Evolutionary conservation across 1,284 basidiomycete genomes (phyloP), one percentile per base, ranked within the genome.

Genomic region (Puccinia horiana): DNA sequence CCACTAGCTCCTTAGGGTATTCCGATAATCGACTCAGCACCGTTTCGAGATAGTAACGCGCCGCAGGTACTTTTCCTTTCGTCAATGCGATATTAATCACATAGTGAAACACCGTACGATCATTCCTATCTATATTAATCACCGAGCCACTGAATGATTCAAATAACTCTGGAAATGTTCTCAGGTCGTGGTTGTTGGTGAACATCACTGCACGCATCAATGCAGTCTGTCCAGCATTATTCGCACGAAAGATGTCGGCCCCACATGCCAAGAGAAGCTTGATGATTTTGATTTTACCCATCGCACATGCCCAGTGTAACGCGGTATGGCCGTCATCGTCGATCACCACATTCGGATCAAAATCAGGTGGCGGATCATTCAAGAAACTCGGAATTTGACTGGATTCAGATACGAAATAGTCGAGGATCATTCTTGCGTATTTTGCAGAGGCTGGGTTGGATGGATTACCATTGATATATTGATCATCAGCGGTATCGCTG

Each of bases 181-280:
- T 94, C 78, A 99, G 92, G 88, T 99, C 97, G 87, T 99, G 99
- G 88, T 99, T 99, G 88, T 99, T 99, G 83, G 95, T 94, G 87
- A 99, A 99, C 97, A 99, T 99, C 86, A 98, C 97, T 84, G 93
- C 93, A 32, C 97, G 93, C 97, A 99, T 99, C 78, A 99, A 89
- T 0, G 97, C 93, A 14, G 97, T 99, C 87, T 99, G 97, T 37
- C 97, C 97, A 35, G 94, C 92, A 87, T 93, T 93, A 89, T 99
- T 99, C 85, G 96, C 95, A 85, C 94, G 93, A 90, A 98, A 99
- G 84, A 98, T 95, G 87, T 98, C 95, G 16, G 96, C 96, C 40
- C 96, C 96, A 1, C 96, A 94, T 0, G 94, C 93, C 42, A 99
- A 90, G 6, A 99, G 90, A 5, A 99, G 90, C 87, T 98, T 99